A percentile compares a stretch with the other conserved stretches of the same genome.
phyloP scores from a whole-genome alignment of 208 protist genomes.

The Trypanosoma lewisi region DNA sequence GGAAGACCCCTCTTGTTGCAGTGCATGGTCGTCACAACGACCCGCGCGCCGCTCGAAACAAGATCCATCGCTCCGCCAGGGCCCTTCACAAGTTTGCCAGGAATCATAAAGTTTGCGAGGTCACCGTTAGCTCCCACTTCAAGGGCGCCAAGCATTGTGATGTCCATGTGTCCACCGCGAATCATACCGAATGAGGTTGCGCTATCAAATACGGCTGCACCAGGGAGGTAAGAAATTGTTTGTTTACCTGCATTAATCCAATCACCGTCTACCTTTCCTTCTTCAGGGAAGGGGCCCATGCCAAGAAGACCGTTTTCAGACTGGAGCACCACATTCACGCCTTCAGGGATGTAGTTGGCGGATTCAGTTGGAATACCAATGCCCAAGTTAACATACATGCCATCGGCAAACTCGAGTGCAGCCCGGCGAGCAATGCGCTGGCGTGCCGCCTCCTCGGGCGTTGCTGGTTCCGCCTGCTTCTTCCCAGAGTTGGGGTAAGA shows the following conservation, averaged over 20 bases:
- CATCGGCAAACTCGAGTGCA: conserved; percentile 90
- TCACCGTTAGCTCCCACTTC: conserved; percentile 94
- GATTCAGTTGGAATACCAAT: conserved; percentile 94
- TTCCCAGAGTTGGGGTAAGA: neutral
- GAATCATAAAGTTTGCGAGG: conserved; percentile 98
- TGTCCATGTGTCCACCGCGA: conserved; percentile 94
- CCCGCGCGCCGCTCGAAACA: conserved; percentile 87
- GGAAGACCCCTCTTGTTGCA: conserved; percentile 90
- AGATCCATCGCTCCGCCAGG: conserved; percentile 97
- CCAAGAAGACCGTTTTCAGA: conserved; percentile 89
- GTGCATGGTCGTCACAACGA: conserved; percentile 98
- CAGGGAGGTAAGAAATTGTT: conserved; percentile 93
- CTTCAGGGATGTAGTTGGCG: conserved; percentile 73
- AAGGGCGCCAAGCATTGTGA: conserved; percentile 96
- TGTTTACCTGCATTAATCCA: conserved; percentile 95
- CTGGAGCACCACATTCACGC: conserved; percentile 82
- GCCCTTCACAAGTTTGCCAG: conserved; percentile 97
- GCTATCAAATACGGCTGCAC: conserved; percentile 91
- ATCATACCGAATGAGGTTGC: conserved; percentile 97
- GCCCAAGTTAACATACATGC: conserved; percentile 93
- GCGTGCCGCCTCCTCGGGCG: conserved; percentile 29
- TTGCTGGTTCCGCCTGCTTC: conserved; percentile 4
- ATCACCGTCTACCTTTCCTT: conserved; percentile 82
- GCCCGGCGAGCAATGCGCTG: conserved; percentile 88
- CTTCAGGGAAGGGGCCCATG: conserved; percentile 83